A percentile compares a stretch with the other conserved stretches of the same genome.
Evolutionary conservation across 2,329 filamentous ascomycete genomes (phyloP).

Genomic region (Aureobasidium melanogenum): DNA sequence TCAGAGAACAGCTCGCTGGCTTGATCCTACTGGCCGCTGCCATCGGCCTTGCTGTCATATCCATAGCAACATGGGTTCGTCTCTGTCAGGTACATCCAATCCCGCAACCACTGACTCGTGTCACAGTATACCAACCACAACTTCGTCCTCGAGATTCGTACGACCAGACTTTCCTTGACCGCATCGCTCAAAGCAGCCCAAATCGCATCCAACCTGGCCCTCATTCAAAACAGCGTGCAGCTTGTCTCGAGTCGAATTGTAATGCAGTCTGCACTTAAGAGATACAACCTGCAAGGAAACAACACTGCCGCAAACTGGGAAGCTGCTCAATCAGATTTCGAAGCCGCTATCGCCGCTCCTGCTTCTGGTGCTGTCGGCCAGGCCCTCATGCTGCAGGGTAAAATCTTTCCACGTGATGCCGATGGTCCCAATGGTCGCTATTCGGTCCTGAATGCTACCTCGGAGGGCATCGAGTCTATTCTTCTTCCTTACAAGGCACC

Average conservation of each 20-base stretch:
- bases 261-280: constrained; percentile 42
- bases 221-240: constrained; percentile 66
- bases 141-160: constrained; percentile 50
- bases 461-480: constrained; percentile 35
- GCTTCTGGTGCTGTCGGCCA: constrained; percentile 36
- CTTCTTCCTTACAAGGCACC: constrained; percentile 52
- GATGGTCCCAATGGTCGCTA: constrained; percentile 42
- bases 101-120: constrained; percentile 10
- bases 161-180: constrained; percentile 57
- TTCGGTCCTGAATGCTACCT: constrained; percentile 58
- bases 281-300: constrained; percentile 48
- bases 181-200: constrained; percentile 82
- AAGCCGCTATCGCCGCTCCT: constrained; percentile 56
- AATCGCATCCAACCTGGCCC: constrained; percentile 66
- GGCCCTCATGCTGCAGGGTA: constrained; percentile 56
- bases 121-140: constrained; percentile 49
- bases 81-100: neutral
- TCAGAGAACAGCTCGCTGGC: constrained; percentile 75
- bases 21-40: constrained; percentile 70
- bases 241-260: constrained; percentile 59
- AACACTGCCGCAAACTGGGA: constrained; percentile 51
- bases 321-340: constrained; percentile 54
- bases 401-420: constrained; percentile 61
- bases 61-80: constrained; percentile 58
- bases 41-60: constrained; percentile 65